Base-by-base conservation (phyloP, 1,284 basidiomycete genomes). In the Ganoderma leucocontextum region DNA sequence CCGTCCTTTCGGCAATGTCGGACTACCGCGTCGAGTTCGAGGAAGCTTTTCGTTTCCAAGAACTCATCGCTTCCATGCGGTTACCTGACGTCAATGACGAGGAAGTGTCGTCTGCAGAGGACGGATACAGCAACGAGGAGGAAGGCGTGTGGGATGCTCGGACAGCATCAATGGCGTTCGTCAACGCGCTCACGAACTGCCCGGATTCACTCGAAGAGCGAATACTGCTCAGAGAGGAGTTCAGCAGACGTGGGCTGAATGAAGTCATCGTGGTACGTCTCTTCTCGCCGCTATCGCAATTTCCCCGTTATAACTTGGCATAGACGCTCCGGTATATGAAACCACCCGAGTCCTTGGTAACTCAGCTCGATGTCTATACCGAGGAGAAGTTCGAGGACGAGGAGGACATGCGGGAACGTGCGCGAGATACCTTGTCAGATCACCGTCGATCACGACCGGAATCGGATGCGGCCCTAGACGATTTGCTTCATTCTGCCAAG, bases 381-480 rank as follows among this genome's bases (percentile, higher is more conserved):
- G 95, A 97, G 72, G 95, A 96, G 78, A 94, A 95, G 74, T 93
- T 92, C 62, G 95, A 96, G 72, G 95, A 97, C 78, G 91, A 95
- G 77, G 91, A 93, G 76, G 93, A 96, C 65, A 85, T 95, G 78
- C 87, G 90, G 22, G 90, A 94, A 67, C 86, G 87, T 41, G 82
- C 87, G 19, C 82, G 83, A 15, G 80, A 78, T 70, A 75, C 87
- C n/a, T 80, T 89, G 66, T 68, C 67, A 9, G 73, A 76, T 17
- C 82, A 85, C 64, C 77, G 82, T 33, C 75, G 80, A 25, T 77
- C 80, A 10, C 76, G 77, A 7, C 86, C 85, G 1, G 87, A 89
- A 49, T 84, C 85, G 1, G 86, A 86, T 62, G 74, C 81, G 9
- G 82, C 84, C 5, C 74, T 91, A 58, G 85, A 89, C 47, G 87